Conservation (phyloP, 2,329 filamentous ascomycete species). For the Emericellopsis atlantica region DNA sequence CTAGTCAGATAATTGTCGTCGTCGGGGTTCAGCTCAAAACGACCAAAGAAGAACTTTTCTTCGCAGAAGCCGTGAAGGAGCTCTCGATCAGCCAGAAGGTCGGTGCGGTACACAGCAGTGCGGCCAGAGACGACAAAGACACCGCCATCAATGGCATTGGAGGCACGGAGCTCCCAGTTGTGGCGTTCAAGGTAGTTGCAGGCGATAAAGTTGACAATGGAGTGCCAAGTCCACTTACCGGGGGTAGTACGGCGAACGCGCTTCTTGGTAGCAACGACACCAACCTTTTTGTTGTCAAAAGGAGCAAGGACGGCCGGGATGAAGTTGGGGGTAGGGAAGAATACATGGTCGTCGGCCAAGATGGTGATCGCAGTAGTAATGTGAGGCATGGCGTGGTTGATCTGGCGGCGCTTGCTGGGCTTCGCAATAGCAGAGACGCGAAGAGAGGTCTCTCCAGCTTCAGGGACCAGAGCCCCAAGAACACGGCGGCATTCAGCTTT, state of each 20-base stretch:
- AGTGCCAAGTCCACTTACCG: constrained; percentile 12
- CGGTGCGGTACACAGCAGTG: constrained; percentile 36
- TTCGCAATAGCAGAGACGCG: constrained; percentile 15
- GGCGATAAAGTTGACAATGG: constrained; percentile 41
- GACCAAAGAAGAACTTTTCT: constrained; percentile 35
- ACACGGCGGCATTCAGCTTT: constrained; percentile 6
- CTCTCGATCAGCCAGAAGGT: constrained; percentile 27
- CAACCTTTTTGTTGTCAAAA: constrained; percentile 31
- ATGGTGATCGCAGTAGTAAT: constrained; percentile 28
- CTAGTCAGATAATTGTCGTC: constrained; percentile 52
- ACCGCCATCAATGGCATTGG: constrained; percentile 43
- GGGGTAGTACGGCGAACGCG: constrained; percentile 26
- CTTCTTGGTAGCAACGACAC: constrained; percentile 45
- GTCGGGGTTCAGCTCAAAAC: constrained; percentile 32
- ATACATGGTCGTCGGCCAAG: constrained; percentile 39
- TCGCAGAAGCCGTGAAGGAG: constrained; percentile 31
- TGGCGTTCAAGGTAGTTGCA: constrained; percentile 47
- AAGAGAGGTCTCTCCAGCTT: constrained; percentile 9
- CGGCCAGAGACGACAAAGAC: constrained; percentile 46
- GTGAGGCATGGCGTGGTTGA: constrained; percentile 22
- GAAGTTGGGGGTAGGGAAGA: constrained; percentile 29
- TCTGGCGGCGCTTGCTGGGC: constrained; percentile 36
- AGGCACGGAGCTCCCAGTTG: constrained; percentile 47
- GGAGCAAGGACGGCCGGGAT: constrained; percentile 27
- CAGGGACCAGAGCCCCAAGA: constrained; percentile 1